These are phyloP conservation scores for Saccharomyces hybrid DNA, from an alignment of 1,139 yeast genomes.

Conservation along the genomic window DNA sequence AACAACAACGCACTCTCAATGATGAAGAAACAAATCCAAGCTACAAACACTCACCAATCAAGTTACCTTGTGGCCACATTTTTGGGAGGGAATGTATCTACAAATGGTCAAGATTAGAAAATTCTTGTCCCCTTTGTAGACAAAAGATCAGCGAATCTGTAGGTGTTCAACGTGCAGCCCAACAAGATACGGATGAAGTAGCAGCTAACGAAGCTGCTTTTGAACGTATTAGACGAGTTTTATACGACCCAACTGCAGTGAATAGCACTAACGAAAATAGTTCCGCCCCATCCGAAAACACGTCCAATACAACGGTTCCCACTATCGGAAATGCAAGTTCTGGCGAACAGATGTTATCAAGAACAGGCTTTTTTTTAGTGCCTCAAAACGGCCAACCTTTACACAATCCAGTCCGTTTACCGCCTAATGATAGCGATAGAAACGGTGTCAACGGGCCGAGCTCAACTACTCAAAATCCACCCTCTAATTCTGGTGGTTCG, in stretches of 20 bases:
- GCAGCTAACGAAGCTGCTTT: slow-evolving; percentile 17
- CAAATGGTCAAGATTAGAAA: slow-evolving; percentile 64
- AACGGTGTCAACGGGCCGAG: not conserved
- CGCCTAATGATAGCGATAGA: not conserved
- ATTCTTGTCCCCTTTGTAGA: slow-evolving; percentile 79
- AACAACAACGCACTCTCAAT: slow-evolving; percentile 2
- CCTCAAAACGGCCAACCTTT: not conserved
- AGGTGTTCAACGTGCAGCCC: slow-evolving; percentile 7
- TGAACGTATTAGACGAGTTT: slow-evolving; percentile 23
- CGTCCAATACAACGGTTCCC: not conserved
- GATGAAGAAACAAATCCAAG: slow-evolving; percentile 17
- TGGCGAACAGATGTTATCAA: not conserved
- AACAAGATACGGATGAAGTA: slow-evolving; percentile 9
- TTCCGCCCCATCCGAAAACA: not conserved
- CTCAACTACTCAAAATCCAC: slow-evolving; percentile 1
- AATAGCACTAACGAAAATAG: not conserved
- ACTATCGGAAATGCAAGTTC: slow-evolving; percentile 1
- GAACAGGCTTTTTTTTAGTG: not conserved
- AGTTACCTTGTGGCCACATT: slow-evolving; percentile 73
- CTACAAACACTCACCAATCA: slow-evolving; percentile 54
- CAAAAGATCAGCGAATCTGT: slow-evolving; percentile 35
- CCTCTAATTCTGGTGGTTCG: slow-evolving; percentile 1
- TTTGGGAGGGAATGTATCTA: slow-evolving; percentile 69
- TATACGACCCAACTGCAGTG: slow-evolving; percentile 14
- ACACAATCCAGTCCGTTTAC: slow-evolving; percentile 4